These are phyloP conservation scores for Shiraia sp. DNA, from an alignment of 2,329 filamentous ascomycete genomes.

Conservation along the genomic window DNA sequence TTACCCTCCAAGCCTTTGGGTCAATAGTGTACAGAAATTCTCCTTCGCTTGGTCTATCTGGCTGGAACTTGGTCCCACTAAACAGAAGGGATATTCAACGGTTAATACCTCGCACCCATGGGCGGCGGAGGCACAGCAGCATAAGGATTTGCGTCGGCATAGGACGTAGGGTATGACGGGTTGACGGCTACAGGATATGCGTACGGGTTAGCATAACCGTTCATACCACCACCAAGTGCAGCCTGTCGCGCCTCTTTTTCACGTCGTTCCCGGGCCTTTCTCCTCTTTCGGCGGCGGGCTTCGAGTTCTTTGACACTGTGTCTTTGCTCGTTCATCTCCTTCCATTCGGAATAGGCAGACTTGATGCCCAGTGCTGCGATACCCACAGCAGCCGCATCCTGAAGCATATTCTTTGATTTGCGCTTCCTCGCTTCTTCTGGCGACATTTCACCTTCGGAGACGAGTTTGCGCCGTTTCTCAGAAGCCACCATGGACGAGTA, in stretches of 20 bases:
- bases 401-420: conserved; percentile 65
- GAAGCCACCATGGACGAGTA: conserved; percentile 67
- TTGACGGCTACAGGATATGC: conserved; percentile 44
- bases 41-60: too few relatives aligned
- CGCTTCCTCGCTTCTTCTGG: conserved; percentile 65
- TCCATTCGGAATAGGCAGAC: conserved; percentile 67
- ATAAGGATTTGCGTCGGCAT: conserved; percentile 54
- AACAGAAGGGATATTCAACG: conserved; percentile 3
- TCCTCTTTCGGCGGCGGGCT: conserved; percentile 50
- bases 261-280: conserved; percentile 47
- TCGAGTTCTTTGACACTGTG: conserved; percentile 61
- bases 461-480: conserved; percentile 61
- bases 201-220: conserved; percentile 41
- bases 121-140: conserved; percentile 46
- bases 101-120: conserved; percentile 44
- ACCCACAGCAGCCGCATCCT: conserved; percentile 68
- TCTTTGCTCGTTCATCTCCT: conserved; percentile 66
- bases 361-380: conserved; percentile 71
- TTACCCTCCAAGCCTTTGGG: too few relatives aligned
- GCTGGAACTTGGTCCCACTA: too few relatives aligned
- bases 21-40: too few relatives aligned
- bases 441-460: conserved; percentile 67
- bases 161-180: conserved; percentile 41
- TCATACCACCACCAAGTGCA: conserved; percentile 45
- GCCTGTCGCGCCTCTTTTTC: conserved; percentile 52